Percentiles rank a stretch among this genome's conserved stretches.
These are phyloP conservation scores for Clavispora phyllophila DNA, from an alignment of 805 yeast species.

Conservation along the genomic window DNA sequence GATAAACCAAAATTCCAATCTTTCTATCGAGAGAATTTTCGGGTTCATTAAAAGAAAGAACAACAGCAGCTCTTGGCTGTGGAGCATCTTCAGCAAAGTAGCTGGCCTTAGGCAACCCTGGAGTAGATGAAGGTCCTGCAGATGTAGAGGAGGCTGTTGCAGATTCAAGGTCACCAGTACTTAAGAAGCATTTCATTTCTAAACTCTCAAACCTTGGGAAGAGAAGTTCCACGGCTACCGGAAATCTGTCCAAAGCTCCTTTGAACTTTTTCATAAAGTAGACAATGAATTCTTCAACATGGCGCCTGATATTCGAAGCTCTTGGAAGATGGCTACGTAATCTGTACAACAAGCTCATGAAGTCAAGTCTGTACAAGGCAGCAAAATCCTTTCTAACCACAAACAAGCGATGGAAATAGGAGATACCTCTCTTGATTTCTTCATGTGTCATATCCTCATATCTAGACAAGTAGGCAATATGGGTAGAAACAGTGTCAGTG, in stretches of 20 bases:
- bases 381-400: constrained; percentile 54
- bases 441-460: constrained; percentile 57
- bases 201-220: constrained; percentile 54
- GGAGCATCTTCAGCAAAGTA: constrained; percentile 13
- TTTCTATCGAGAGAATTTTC: constrained; percentile 39
- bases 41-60: constrained; percentile 28
- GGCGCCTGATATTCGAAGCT: constrained; percentile 44
- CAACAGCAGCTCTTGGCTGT: constrained; percentile 31
- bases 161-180: constrained; percentile 50
- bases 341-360: constrained; percentile 55
- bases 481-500: constrained; percentile 59
- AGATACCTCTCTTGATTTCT: constrained; percentile 58
- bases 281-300: constrained; percentile 58
- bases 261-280: constrained; percentile 61
- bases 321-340: constrained; percentile 44
- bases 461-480: constrained; percentile 54
- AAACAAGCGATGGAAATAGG: constrained; percentile 68
- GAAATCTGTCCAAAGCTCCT: constrained; percentile 41
- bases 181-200: constrained; percentile 45
- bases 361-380: constrained; percentile 64
- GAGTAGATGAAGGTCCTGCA: constrained; percentile 1
- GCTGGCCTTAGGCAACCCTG: constrained; percentile 5
- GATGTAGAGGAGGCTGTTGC: constrained; percentile 15
- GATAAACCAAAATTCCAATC: constrained; percentile 46
- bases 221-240: constrained; percentile 62